Evolutionary conservation across 1,284 basidiomycete species (phyloP), one percentile per base, ranked within the genome.

Genomic region (Puccinia hordei): DNA sequence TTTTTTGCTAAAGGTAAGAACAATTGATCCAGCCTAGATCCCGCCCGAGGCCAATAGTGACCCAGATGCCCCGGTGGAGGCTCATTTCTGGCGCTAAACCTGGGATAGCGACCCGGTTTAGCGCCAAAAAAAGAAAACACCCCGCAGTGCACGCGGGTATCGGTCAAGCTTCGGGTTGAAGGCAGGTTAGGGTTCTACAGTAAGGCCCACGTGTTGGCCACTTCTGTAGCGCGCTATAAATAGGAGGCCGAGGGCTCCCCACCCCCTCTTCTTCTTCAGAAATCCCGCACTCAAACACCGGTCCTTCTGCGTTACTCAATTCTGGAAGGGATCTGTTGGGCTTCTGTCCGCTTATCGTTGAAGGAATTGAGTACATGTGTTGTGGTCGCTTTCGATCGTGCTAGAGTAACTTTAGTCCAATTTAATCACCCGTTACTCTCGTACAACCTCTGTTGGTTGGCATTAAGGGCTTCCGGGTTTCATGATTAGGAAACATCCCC

Each of bases 371-470:
- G 30, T 71, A 51, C 49, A 71, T 71, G 68, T 71, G 68, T 53
- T n/a, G 68, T 71, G 68, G 68, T 71, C 68, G 68, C 68, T 71
- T 71, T 71, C 68, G 49, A 53, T 33, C 4, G 46, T 71, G 68
- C 68, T 33, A 71, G 33, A 71, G n/a, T 24, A 19, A 51, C 53
- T 6, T 15, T 27, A 27, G 68, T 71, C 68, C 68, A 33, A 71
- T 71, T 71, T 71, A 71, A 71, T 71, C 68, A 71, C 68, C 68
- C 68, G 68, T 71, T 51, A 69, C 44, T 69, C 49, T 71, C 46
- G 30, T 69, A 46, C 49, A 6, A 9, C 65, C n/a, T 24, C 12
- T 30, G 24, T 69, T 27, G 66, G 27, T 33, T 46, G 27, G 19
- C 24, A 27, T 38, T 22, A 71, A 71, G 68, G 68, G 68, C 33